Evolutionary conservation across 2,329 filamentous ascomycete genomes (phyloP).

Genomic region (Ascochyta pisi): DNA sequence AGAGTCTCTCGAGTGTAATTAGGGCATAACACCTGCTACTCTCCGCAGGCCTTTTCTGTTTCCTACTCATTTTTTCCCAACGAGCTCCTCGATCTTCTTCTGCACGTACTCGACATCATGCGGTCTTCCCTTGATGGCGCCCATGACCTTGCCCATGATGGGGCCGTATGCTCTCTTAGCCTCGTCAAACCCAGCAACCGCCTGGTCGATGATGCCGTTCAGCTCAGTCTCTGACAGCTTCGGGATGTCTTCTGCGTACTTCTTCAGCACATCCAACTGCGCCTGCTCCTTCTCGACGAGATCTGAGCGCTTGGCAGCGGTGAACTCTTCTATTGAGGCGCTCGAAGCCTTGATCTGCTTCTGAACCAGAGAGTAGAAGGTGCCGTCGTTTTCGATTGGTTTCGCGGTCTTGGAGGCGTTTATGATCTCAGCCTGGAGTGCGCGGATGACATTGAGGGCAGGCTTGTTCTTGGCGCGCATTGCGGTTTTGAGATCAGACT

Average conservation of each 20-base stretch:
- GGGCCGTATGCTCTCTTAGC: slow-evolving; percentile 63
- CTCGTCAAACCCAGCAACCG: slow-evolving; percentile 59
- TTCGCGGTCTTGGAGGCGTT: slow-evolving; percentile 76
- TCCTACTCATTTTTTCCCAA: slow-evolving; percentile 29
- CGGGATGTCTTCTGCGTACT: slow-evolving; percentile 68
- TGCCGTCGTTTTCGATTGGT: slow-evolving; percentile 74
- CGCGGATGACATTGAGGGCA: slow-evolving; percentile 72
- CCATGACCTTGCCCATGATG: slow-evolving; percentile 66
- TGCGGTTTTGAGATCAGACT: slow-evolving; percentile 56
- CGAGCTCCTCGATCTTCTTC: slow-evolving; percentile 62
- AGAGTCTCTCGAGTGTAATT: no score
- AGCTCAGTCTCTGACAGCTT: slow-evolving; percentile 67
- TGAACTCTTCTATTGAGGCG: slow-evolving; percentile 70
- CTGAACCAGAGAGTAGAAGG: slow-evolving; percentile 71
- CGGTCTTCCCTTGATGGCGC: slow-evolving; percentile 66
- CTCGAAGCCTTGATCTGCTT: slow-evolving; percentile 66
- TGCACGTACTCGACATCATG: slow-evolving; percentile 69
- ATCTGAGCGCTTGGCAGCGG: slow-evolving; percentile 68
- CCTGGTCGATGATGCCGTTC: slow-evolving; percentile 58
- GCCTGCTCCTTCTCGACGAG: slow-evolving; percentile 73
- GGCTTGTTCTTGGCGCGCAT: slow-evolving; percentile 60
- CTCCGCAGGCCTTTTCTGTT: background rate
- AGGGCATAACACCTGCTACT: no score
- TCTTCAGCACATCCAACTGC: slow-evolving; percentile 70
- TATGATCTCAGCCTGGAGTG: slow-evolving; percentile 71